Evolutionary conservation across 2,329 filamentous ascomycete species (phyloP).

Genomic region (Aotearoamyces nothofagi): DNA sequence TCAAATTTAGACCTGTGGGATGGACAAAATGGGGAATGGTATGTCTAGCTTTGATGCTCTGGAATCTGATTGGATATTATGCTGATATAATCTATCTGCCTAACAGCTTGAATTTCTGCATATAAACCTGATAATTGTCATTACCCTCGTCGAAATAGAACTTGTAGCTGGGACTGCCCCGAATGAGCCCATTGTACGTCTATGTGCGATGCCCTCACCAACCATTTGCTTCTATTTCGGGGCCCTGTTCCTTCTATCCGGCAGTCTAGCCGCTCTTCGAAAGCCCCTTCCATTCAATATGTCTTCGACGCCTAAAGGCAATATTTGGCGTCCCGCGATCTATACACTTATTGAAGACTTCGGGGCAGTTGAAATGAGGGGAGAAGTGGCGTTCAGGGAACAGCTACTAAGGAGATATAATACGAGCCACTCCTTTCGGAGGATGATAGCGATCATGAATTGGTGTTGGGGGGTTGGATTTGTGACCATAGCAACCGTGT

Average conservation of each 20-base stretch:
- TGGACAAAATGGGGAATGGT: slow-evolving; percentile 16
- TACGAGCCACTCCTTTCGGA: slow-evolving; percentile 11
- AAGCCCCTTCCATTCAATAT: slow-evolving; percentile 13
- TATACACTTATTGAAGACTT: slow-evolving; percentile 13
- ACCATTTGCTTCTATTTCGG: slow-evolving; percentile 14
- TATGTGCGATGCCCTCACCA: slow-evolving; percentile 15
- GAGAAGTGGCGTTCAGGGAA: slow-evolving; percentile 11
- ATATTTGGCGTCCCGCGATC: slow-evolving; percentile 11
- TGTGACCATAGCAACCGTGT: slow-evolving; percentile 10
- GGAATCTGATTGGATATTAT: too few species aligned
- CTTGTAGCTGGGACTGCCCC: slow-evolving; percentile 12
- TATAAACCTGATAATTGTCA: slow-evolving; percentile 12
- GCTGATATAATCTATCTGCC: too few species aligned
- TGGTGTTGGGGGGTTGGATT: slow-evolving; percentile 18
- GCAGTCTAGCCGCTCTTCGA: slow-evolving; percentile 9
- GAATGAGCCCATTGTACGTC: slow-evolving; percentile 9
- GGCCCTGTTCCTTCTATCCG: slow-evolving; percentile 9
- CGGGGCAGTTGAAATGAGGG: slow-evolving; percentile 13
- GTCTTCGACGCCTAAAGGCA: slow-evolving; percentile 15
- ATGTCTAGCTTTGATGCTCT: too few species aligned
- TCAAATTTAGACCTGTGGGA: slow-evolving; percentile 12
- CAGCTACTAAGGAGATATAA: slow-evolving; percentile 14
- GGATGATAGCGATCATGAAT: slow-evolving; percentile 12
- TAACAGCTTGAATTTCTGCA: slow-evolving; percentile 13
- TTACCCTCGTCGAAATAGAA: slow-evolving; percentile 13